Percentiles rank a stretch among this genome's conserved stretches.
These are phyloP conservation scores for Ophiostoma australiae DNA, from an alignment of 2,329 filamentous ascomycete species.

Conservation along the genomic window DNA sequence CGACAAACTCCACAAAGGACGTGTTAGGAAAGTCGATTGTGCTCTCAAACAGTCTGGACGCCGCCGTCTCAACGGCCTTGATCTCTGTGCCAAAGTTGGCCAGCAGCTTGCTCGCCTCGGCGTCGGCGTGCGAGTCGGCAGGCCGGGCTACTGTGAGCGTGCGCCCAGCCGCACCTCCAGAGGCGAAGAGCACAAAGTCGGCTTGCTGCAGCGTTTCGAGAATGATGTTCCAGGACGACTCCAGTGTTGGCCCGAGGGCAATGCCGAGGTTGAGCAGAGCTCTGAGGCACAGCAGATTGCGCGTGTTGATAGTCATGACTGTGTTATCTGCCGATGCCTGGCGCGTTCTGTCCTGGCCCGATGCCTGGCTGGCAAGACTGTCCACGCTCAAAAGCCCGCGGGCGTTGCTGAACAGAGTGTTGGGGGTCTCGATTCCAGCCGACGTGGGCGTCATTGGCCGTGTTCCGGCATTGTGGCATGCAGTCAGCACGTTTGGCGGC, in stretches of 20 bases:
- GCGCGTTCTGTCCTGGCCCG: constrained; percentile 55
- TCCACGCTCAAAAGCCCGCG: constrained; percentile 71
- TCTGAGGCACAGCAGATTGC: constrained; percentile 84
- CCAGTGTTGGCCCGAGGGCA: constrained; percentile 81
- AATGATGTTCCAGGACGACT: constrained; percentile 81
- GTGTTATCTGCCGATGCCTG: constrained; percentile 54
- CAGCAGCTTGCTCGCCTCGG: constrained; percentile 48
- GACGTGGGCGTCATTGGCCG: constrained; percentile 42
- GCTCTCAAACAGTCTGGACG: constrained; percentile 81
- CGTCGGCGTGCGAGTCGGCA: constrained; percentile 46
- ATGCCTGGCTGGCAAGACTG: constrained; percentile 56
- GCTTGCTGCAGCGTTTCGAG: constrained; percentile 90
- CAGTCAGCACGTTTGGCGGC: constrained; percentile 68
- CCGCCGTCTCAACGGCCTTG: constrained; percentile 81
- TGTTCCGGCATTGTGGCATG: constrained; percentile 50
- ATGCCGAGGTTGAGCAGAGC: constrained; percentile 94
- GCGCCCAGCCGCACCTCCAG: constrained; percentile 50
- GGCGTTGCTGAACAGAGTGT: constrained; percentile 64
- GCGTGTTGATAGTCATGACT: constrained; percentile 64
- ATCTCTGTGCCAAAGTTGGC: constrained; percentile 75
- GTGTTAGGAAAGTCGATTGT: constrained; percentile 84
- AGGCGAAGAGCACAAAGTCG: constrained; percentile 74
- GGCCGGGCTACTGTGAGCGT: constrained; percentile 46
- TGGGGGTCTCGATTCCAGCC: constrained; percentile 45
- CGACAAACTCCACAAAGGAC: constrained; percentile 71